phyloP scores from a whole-genome alignment of 768 basidiomycete genomes.

The Lyophyllum atratum region DNA sequence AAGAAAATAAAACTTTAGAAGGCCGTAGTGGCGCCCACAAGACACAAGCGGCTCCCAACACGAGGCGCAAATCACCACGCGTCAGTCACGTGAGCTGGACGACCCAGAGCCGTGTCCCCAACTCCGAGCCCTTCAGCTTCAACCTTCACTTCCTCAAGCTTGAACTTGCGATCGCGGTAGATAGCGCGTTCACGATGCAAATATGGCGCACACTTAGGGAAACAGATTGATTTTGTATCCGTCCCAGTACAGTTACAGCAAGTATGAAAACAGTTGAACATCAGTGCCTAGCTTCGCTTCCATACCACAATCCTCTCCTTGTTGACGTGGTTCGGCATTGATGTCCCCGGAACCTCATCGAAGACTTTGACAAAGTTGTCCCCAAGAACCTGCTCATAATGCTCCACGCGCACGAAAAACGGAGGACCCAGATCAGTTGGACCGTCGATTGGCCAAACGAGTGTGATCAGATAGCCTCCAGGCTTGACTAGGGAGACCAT shows the following conservation, averaged over 20 bases:
- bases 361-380: constrained; percentile 54
- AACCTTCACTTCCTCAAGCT: no score
- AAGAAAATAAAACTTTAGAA: neutral
- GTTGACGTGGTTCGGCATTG: constrained; percentile 40
- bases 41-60: neutral
- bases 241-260: no score
- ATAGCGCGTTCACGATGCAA: no score
- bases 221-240: no score
- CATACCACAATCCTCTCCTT: constrained; percentile 58
- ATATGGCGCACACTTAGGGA: no score
- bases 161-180: no score
- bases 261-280: no score
- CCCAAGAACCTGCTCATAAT: constrained; percentile 53
- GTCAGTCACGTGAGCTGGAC: constrained; percentile 1
- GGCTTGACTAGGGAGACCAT: constrained; percentile 58
- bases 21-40: neutral
- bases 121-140: no score
- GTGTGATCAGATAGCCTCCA: constrained; percentile 63
- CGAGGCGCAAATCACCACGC: neutral
- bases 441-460: constrained; percentile 57
- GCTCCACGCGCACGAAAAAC: constrained; percentile 56
- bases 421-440: constrained; percentile 56
- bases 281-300: constrained; percentile 41
- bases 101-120: no score
- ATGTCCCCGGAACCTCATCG: constrained; percentile 50